Percentiles rank a stretch among this genome's conserved stretches.
These are phyloP conservation scores for Gyromitra esculenta DNA, from an alignment of 2,329 filamentous ascomycete genomes.

Conservation along the genomic window DNA sequence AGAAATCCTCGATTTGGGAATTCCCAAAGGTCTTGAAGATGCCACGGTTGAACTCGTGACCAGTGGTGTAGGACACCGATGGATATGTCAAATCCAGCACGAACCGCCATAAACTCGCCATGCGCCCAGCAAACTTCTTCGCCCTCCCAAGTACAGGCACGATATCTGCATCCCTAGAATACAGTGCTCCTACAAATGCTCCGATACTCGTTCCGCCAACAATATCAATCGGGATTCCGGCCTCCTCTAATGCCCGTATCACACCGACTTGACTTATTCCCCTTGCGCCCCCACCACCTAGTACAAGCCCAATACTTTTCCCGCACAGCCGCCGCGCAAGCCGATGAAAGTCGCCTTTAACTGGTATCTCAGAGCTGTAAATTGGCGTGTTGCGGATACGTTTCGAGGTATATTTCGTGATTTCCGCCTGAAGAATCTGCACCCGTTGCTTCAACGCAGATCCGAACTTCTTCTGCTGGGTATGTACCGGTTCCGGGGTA, in stretches of 20 bases:
- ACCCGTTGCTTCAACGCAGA: constrained; percentile 90
- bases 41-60: constrained; percentile 97
- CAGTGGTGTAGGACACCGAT: constrained; percentile 92
- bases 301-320: constrained; percentile 91
- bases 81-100: constrained; percentile 95
- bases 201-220: constrained; percentile 96
- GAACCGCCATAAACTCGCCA: constrained; percentile 99
- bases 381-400: constrained; percentile 86
- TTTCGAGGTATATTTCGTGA: constrained; percentile 97
- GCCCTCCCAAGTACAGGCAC: constrained; percentile 96
- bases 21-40: constrained; percentile 99
- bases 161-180: constrained; percentile 94
- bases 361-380: constrained; percentile 89
- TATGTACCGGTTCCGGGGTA: constrained; percentile 71
- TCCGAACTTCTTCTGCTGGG: constrained; percentile 81
- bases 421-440: constrained; percentile 93
- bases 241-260: constrained; percentile 93
- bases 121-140: constrained; percentile 97
- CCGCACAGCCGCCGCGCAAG: constrained; percentile 89
- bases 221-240: constrained; percentile 94
- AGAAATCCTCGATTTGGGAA: constrained; percentile 97
- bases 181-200: constrained; percentile 91
- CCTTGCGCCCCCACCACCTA: constrained; percentile 91
- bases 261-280: constrained; percentile 94
- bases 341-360: constrained; percentile 96